These are phyloP conservation scores for Yamadazyma nakazawae DNA, from an alignment of 805 yeast species.

Conservation along the genomic window DNA sequence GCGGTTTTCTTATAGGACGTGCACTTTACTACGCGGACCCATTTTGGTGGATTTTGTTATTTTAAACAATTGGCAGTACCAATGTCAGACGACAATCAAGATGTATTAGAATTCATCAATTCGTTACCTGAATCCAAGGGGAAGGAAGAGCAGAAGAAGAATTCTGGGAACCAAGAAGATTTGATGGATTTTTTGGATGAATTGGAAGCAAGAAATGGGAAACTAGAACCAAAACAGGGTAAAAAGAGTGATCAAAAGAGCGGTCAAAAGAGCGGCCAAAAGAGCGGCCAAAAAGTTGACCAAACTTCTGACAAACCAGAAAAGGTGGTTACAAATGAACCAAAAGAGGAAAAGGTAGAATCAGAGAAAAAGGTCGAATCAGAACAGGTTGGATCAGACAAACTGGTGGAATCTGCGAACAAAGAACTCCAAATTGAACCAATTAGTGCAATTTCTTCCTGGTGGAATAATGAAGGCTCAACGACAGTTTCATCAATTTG, in stretches of 20 bases:
- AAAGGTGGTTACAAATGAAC: too few species aligned
- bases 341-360: too few species aligned
- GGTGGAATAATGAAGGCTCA: conserved; percentile 77
- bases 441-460: conserved; percentile 58
- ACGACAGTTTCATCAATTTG: conserved; percentile 61
- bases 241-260: conserved; percentile 9
- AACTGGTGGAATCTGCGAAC: conserved; percentile 1
- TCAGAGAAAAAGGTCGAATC: too few species aligned
- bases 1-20: background rate
- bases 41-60: background rate
- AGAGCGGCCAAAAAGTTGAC: background rate
- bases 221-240: conserved; percentile 34
- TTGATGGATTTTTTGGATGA: conserved; percentile 62
- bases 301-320: too few species aligned
- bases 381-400: too few species aligned
- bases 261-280: background rate
- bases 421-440: conserved; percentile 46
- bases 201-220: conserved; percentile 57
- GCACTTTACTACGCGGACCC: background rate
- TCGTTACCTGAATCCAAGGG: conserved; percentile 63
- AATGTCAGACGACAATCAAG: conserved; percentile 38
- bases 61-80: background rate
- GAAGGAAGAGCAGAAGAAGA: conserved; percentile 27
- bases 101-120: conserved; percentile 75
- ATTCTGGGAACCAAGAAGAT: conserved; percentile 48